Base-by-base conservation (phyloP, 768 basidiomycete species). In the Lactarius deliciosus region DNA sequence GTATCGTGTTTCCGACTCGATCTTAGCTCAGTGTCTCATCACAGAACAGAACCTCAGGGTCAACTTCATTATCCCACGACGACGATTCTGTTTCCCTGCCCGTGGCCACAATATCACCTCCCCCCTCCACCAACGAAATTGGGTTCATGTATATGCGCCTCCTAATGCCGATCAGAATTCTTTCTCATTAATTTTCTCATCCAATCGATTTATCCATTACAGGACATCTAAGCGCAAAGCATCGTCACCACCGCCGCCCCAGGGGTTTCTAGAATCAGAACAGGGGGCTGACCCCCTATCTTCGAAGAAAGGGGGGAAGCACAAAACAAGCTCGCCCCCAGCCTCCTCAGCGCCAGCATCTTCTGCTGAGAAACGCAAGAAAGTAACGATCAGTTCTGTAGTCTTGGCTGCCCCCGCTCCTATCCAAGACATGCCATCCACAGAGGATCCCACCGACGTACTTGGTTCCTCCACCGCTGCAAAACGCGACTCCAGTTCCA, bases 371-470 rank as follows among this genome's bases (percentile, higher is more conserved):
- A 30, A 25, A 22, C 61, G 25, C 55, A 28, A 41, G 22, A 56
- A 40, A 32, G 20, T 57, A 20, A 60, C 59, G 15, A 64, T 38
- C 36, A n/a, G 15, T 28, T 15, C 53, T 18, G 22, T n/a, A 36
- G 22, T 36, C 5, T 7, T 11, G 10, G 5, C 40, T 43, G 41
- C 64, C 28, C 34, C 63, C 47, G 43, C 54, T 22, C 41, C 58
- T n/a, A 38, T 65, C 16, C 57, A 53, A 41, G 61, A 63, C 32
- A 53, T 47, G 53, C 34, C 56, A 22, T 59, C 40, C 15, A 63
- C 63, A 13, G 68, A 70, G 28, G 70, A 61, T n/a, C 57, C 65
- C n/a, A 65, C 62, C 20, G 54, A 60, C 7, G 28, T 61, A 8
- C 30, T 16, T 40, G 57, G 59, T 18, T 20, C 45, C 28, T 28